Conservation (phyloP, 78 protist species). For the Tieghemostelium lacteum region DNA sequence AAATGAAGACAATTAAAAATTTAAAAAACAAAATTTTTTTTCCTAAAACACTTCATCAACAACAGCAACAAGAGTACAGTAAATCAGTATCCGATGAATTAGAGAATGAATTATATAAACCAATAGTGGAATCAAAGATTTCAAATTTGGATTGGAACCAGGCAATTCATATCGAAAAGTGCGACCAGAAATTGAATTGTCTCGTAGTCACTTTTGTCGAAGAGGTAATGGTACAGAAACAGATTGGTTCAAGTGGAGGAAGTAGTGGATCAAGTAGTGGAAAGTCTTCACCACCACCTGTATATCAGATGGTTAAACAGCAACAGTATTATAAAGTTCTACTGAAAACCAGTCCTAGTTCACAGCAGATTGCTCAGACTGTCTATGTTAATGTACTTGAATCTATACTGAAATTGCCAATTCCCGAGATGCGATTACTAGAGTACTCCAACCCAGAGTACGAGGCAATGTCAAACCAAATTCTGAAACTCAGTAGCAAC, state of each 20-base stretch:
- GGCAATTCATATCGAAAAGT: conserved; percentile 2
- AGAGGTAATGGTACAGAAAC: not conserved
- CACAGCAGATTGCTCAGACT: conserved; percentile 16
- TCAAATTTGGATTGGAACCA: conserved; percentile 15
- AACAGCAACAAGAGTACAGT: not conserved
- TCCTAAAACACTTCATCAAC: not conserved
- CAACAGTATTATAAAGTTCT: no score
- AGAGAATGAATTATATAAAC: not conserved
- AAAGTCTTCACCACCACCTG: no score
- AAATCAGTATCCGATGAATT: not conserved
- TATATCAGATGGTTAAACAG: no score
- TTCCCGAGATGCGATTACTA: conserved; percentile 28
- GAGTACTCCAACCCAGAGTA: conserved; percentile 28
- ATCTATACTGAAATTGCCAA: conserved; percentile 10
- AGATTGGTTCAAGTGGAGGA: no score
- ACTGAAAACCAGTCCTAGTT: no score
- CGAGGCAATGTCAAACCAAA: conserved; percentile 16
- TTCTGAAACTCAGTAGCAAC: not conserved
- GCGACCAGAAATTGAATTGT: not conserved
- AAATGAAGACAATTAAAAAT: conserved; percentile 9
- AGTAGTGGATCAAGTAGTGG: no score
- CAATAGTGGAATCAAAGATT: conserved; percentile 7
- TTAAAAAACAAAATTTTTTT: not conserved
- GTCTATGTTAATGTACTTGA: conserved; percentile 39
- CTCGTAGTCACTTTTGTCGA: not conserved